Evolutionary conservation across 148 eudicot species (phyloP), one percentile per base, ranked within the genome.

Genomic region (Spergularia bocconei): DNA sequence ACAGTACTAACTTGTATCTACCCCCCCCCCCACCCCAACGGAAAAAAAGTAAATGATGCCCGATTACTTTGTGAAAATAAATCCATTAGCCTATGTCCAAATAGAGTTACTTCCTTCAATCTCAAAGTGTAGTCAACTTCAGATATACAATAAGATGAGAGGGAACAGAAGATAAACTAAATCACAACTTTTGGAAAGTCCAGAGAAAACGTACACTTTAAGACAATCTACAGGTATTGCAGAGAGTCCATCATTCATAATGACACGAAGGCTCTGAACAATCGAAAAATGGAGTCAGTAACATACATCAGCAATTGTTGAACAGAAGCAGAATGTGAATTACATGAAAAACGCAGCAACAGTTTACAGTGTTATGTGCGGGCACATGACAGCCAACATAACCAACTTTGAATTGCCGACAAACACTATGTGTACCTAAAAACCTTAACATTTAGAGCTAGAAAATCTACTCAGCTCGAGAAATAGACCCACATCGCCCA

Each of bases 221-320:
- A 94, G 93, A 87, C 89, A 92, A 75, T 90, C 89, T 21, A 88
- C 87, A 72, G 97, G 98, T 52, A 94, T 81, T 63, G 90, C 80
- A 51, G 97, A 88, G 62, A 94, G 86, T 47, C 97, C 98, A 85
- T 94, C 96, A 82, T 92, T 94, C 96, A 94, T 94, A 67, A 92
- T 88, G 39, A 94, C 88, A 57, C 97, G 97, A 47, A 94, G 91
- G 82, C 93, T 85, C 98, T 94, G 84, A 80, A 85, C 47, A 79
- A 64, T 75, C 81, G 60, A 77, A 33, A 68, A 77, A 70, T 70
- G 67, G 51, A 41, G 13, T 70, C 65, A 75, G 41, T 16, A 47
- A 58, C 33, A 74, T 58, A 67, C 36, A 65, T 56, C 57, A 53
- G 71, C 60, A 52, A 41, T 33, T 51, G 39, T 14, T 25, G 10